Evolutionary conservation across 352 stramenopile species (phyloP).

Genomic region (Phytophthora vignae): DNA sequence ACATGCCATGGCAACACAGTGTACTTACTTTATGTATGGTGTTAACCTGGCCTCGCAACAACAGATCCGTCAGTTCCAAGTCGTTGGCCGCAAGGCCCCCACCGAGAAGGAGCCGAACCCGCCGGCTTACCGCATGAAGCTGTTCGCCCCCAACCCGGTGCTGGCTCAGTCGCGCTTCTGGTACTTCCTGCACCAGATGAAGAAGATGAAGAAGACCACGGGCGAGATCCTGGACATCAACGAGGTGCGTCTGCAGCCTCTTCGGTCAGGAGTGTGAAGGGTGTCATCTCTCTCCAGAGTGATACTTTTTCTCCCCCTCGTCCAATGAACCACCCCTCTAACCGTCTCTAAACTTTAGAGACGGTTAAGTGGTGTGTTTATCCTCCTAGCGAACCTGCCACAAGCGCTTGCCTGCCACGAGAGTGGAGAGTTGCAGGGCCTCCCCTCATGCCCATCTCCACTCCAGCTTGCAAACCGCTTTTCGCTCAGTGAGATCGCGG

Average conservation of each 20-base stretch:
- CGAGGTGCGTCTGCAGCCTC: conserved; percentile 86
- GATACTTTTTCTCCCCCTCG: conserved; percentile 9
- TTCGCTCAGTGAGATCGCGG: conserved; percentile 66
- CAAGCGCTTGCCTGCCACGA: conserved; percentile 90
- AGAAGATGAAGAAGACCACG: conserved; percentile 99
- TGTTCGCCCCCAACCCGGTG: conserved; percentile 97
- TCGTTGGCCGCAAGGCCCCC: conserved; percentile 99
- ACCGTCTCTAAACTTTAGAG: conserved; percentile 4
- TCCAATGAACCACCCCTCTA: conserved; percentile 16
- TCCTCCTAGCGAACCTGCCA: conserved; percentile 61
- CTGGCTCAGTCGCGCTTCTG: conserved; percentile 99
- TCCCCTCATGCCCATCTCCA: conserved; percentile 43
- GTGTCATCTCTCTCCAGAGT: conserved; percentile 15
- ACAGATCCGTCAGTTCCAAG: conserved; percentile 99
- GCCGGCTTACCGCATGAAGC: conserved; percentile 99
- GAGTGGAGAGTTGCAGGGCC: conserved; percentile 45
- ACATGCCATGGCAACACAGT: neutral
- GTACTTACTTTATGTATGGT: conserved; percentile 12
- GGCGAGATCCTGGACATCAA: conserved; percentile 99
- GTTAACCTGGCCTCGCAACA: neutral
- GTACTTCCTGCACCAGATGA: conserved; percentile 99
- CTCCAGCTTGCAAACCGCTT: conserved; percentile 92
- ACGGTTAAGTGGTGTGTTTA: conserved; percentile 8
- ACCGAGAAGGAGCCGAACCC: conserved; percentile 98
- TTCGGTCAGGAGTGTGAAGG: conserved; percentile 1